These are phyloP conservation scores for Epichloe bromicola DNA, from an alignment of 2,329 filamentous ascomycete genomes.

Conservation along the genomic window DNA sequence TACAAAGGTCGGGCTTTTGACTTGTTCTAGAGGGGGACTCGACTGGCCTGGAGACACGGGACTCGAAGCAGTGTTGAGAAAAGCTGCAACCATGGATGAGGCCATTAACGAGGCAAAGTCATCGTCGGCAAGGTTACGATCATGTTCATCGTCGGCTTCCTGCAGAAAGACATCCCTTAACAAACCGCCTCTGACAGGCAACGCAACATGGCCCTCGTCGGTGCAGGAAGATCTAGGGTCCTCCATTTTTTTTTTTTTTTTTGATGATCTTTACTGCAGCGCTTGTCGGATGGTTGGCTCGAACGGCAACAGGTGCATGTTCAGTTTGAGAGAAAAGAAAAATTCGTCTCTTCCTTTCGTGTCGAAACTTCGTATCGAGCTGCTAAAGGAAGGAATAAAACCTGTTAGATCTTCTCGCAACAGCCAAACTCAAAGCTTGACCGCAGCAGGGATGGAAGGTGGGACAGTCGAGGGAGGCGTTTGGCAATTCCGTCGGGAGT, in stretches of 20 bases:
- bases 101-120: conserved; percentile 25
- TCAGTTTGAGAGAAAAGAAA: background rate
- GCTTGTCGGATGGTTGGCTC: background rate
- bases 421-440: background rate
- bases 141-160: conserved; percentile 4
- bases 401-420: background rate
- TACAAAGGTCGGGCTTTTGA: conserved; percentile 25
- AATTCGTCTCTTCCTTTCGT: background rate
- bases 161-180: conserved; percentile 5
- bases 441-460: background rate
- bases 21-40: conserved; percentile 36
- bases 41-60: conserved; percentile 41
- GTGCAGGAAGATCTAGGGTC: background rate
- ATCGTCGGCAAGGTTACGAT: conserved; percentile 11
- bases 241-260: conserved; percentile 5
- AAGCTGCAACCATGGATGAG: conserved; percentile 22
- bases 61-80: conserved; percentile 33
- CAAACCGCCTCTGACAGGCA: conserved; percentile 3
- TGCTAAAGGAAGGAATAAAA: background rate
- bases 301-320: conserved; percentile 5
- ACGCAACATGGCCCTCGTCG: conserved; percentile 1
- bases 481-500: no score
- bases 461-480: background rate
- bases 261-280: background rate
- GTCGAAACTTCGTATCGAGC: background rate